Conservation (phyloP, 2,329 filamentous ascomycete species). For the Apiospora pterosperma region DNA sequence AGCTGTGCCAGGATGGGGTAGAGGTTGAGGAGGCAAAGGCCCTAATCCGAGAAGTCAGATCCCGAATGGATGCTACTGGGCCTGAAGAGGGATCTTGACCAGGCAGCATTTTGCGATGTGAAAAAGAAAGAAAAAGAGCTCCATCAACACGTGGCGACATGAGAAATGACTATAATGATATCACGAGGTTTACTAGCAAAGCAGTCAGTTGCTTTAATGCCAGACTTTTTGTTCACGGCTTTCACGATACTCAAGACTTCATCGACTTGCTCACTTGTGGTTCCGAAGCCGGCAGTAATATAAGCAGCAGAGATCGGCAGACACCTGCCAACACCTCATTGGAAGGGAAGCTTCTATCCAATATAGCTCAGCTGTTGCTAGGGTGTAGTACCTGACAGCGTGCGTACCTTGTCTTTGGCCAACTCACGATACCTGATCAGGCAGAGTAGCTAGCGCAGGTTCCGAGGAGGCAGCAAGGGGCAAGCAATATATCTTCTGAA, state of each 20-base stretch:
- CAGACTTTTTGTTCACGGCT: background rate
- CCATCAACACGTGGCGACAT: background rate
- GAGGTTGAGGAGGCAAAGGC: constrained; percentile 98
- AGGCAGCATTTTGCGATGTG: background rate
- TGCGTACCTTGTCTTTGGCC: background rate
- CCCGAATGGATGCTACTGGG: constrained; percentile 57
- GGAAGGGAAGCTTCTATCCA: background rate
- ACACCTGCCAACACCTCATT: background rate
- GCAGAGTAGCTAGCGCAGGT: background rate
- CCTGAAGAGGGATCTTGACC: background rate
- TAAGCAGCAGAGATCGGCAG: background rate
- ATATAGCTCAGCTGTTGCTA: background rate
- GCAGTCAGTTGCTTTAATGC: background rate
- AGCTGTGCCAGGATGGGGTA: constrained; percentile 91
- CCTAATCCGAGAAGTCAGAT: constrained; percentile 80
- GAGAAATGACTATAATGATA: background rate
- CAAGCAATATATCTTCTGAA: too few species aligned
- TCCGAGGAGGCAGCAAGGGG: background rate
- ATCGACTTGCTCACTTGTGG: background rate
- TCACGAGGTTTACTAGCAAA: background rate
- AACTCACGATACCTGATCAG: background rate
- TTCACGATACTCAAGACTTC: background rate
- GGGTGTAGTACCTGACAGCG: background rate
- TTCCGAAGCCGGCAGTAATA: background rate
- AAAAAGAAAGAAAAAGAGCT: background rate